phyloP scores from a whole-genome alignment of 1,284 basidiomycete species.

The Coriolopsis trogii region DNA sequence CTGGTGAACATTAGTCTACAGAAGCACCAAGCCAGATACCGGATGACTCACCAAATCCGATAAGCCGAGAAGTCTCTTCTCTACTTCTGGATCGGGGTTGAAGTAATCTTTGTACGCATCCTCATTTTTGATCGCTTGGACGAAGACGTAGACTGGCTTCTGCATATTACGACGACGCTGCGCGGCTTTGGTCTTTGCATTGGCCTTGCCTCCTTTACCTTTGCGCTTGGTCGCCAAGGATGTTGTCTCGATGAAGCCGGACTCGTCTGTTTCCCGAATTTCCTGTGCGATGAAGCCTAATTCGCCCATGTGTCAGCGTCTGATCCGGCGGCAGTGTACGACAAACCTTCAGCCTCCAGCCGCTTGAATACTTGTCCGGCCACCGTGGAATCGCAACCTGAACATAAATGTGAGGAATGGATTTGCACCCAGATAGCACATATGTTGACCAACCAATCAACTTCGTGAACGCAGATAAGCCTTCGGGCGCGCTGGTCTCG shows the following conservation, averaged over 20 bases:
- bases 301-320: not conserved
- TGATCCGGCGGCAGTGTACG: not conserved
- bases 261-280: slow-evolving; percentile 48
- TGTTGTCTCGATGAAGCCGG: slow-evolving; percentile 49
- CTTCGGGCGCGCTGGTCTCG: slow-evolving; percentile 52
- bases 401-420: not conserved
- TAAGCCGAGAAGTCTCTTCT: slow-evolving; percentile 61
- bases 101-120: slow-evolving; percentile 68
- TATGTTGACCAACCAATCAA: slow-evolving; percentile 49
- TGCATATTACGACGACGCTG: slow-evolving; percentile 54
- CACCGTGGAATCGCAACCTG: slow-evolving; percentile 58
- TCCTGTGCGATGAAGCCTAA: slow-evolving; percentile 66
- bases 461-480: slow-evolving; percentile 57
- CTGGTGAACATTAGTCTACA: slow-evolving; percentile 25
- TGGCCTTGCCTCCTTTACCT: slow-evolving; percentile 45
- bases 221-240: slow-evolving; percentile 44
- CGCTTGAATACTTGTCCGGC: slow-evolving; percentile 66
- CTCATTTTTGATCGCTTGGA: slow-evolving; percentile 45
- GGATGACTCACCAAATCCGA: slow-evolving; percentile 50
- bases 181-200: slow-evolving; percentile 11
- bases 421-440: not conserved
- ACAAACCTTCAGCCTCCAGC: slow-evolving; percentile 68
- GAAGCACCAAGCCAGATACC: not conserved
- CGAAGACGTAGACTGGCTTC: slow-evolving; percentile 61
- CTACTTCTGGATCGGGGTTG: slow-evolving; percentile 57